These are phyloP conservation scores for Malus sylvestris DNA, from an alignment of 306 rosid species.

Conservation along the genomic window DNA sequence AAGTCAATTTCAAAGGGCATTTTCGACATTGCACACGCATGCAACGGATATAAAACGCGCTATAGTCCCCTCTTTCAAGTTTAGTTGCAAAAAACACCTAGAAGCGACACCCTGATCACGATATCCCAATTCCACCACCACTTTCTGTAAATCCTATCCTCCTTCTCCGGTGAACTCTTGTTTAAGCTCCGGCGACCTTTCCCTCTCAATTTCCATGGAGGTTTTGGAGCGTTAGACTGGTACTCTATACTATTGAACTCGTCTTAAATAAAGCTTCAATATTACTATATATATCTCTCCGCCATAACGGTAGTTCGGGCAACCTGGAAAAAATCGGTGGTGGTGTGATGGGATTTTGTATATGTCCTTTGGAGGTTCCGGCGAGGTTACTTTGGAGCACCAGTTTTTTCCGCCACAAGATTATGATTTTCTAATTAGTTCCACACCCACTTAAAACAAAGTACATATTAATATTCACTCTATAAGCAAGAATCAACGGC, in stretches of 20 bases:
- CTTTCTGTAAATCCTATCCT: neutral
- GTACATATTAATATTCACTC: neutral
- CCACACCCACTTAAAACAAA: conserved; percentile 7
- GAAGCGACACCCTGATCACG: neutral
- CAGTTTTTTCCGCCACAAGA: conserved; percentile 98
- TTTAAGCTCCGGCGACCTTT: conserved; percentile 19
- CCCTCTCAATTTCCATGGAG: neutral
- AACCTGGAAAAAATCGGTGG: conserved; percentile 34
- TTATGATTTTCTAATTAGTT: conserved; percentile 68
- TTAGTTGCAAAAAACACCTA: conserved; percentile 49
- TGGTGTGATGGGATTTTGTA: conserved; percentile 89
- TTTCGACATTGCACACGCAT: neutral
- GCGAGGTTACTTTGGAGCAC: conserved; percentile 97
- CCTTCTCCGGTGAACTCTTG: conserved; percentile 23
- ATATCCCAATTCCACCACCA: neutral
- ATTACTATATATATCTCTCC: no score
- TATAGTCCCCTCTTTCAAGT: conserved; percentile 25
- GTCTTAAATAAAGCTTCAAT: neutral
- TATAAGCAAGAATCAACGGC: neutral
- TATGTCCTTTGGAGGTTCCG: conserved; percentile 75
- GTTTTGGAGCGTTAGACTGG: neutral
- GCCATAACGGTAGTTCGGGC: neutral
- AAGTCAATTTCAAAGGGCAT: conserved; percentile 11
- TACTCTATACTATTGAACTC: neutral
- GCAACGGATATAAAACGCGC: conserved; percentile 28